Conservation (phyloP, 2,329 filamentous ascomycete species). For the Ceratocystis lukuohia region DNA sequence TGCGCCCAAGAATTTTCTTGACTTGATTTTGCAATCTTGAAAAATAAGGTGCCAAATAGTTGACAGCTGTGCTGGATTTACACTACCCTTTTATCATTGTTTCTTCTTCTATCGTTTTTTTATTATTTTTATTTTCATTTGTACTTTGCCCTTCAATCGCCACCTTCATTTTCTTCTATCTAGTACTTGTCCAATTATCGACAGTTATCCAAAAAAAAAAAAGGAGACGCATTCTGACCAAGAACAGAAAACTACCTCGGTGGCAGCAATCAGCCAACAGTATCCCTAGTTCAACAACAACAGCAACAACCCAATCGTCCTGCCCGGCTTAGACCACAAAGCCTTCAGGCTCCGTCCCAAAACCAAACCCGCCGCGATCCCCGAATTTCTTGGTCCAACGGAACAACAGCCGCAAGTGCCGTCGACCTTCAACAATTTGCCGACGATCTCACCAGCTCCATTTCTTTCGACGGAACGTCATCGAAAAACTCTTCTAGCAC, state of each 20-base stretch:
- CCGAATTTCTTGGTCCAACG: constrained; percentile 20
- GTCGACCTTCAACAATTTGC: constrained; percentile 14
- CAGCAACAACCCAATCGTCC: neutral
- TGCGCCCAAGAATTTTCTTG: neutral
- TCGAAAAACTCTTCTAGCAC: constrained; percentile 17
- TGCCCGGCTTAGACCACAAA: constrained; percentile 10
- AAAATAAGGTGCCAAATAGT: neutral
- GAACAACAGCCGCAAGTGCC: constrained; percentile 18
- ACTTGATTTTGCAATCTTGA: neutral
- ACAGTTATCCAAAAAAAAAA: neutral
- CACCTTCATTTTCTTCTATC: neutral
- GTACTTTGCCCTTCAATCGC: neutral
- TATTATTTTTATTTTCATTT: neutral
- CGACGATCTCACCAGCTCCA: constrained; percentile 19
- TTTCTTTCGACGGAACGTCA: constrained; percentile 26
- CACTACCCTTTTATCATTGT: neutral
- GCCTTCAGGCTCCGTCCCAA: constrained; percentile 10
- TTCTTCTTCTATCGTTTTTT: no score
- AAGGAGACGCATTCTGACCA: constrained; percentile 1
- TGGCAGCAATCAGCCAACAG: neutral
- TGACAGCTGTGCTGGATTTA: neutral
- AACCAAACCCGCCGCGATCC: constrained; percentile 11
- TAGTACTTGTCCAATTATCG: neutral
- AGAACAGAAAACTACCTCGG: neutral
- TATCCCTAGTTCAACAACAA: neutral